A percentile compares a stretch with the other conserved stretches of the same genome.
phyloP scores from a whole-genome alignment of 2,329 filamentous ascomycete genomes.

The Arthrobotrys pseudoclavata region DNA sequence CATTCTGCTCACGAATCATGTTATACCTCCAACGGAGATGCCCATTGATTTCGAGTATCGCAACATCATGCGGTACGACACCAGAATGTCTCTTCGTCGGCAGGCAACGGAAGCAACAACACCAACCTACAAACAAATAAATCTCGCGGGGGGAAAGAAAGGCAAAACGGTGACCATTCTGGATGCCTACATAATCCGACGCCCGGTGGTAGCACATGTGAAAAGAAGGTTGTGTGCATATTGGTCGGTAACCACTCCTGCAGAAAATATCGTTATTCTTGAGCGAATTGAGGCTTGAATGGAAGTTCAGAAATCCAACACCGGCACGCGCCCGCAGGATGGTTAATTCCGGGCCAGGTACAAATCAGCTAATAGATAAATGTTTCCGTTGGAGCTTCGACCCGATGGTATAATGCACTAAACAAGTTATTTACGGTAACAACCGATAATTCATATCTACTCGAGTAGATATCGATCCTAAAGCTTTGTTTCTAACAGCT shows the following conservation, averaged over 20 bases:
- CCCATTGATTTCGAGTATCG: conserved; percentile 1
- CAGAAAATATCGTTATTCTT: conserved; percentile 14
- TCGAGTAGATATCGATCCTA: conserved; percentile 12
- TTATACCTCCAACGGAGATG: conserved; percentile 36
- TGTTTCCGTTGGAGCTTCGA: conserved; percentile 7
- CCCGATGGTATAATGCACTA: background rate
- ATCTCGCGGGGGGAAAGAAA: background rate
- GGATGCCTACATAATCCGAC: conserved; percentile 57
- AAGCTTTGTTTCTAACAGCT: conserved; percentile 6
- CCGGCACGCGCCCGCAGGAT: conserved; percentile 9
- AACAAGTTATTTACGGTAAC: conserved; percentile 33
- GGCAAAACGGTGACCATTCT: background rate
- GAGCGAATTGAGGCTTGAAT: conserved; percentile 13
- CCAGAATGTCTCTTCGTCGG: conserved; percentile 11
- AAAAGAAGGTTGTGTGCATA: conserved; percentile 52
- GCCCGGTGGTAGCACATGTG: conserved; percentile 37
- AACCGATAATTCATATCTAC: background rate
- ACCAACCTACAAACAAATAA: conserved; percentile 31
- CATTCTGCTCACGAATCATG: conserved; percentile 3
- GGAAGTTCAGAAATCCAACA: conserved; percentile 6
- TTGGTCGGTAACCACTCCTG: conserved; percentile 23
- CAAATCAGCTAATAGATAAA: background rate
- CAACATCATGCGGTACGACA: conserved; percentile 31
- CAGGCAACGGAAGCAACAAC: conserved; percentile 36
- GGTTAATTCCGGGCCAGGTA: background rate